Evolutionary conservation across 805 yeast genomes (phyloP), one percentile per base, ranked within the genome.

Genomic region (Starmera pachycereana): DNA sequence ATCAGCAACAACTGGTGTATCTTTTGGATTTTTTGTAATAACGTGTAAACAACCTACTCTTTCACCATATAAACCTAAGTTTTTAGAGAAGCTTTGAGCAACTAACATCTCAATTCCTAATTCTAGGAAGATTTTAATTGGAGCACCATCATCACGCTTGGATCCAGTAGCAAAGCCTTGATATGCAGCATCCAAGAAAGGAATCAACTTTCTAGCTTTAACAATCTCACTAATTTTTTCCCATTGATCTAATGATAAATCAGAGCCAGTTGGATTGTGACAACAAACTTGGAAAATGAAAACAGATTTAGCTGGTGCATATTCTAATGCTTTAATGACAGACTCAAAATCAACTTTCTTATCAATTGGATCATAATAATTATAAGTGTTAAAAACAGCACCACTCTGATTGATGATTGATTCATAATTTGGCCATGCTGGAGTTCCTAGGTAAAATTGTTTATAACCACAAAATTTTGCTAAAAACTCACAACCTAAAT

Each of bases 231-330:
- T 67, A 33, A 84, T 78, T 58, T 71, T 61, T 47, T 73, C 71
- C 90, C 90, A 83, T 57, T 84, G 83, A 48, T 72, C 81, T 28
- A 66, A 60, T 27, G 78, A 73, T 45, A 87, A 83, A 58, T 84
- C 94, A 63, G 82, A 80, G 50, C 94, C 94, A 34, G 94, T 84
- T 43, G 94, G 94, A 68, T 84, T 84, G 66, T 84, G 94, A 53
- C 90, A 87, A 58, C 90, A 83, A 27, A 89, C 88, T 60, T 84
- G 94, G 45, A 84, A 70, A 44, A 84, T 68, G 36, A 47, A 43
- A 9, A 47, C 37, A 6, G 47, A 43, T 9, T 46, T 46, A 6
- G 14, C 12, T 6, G 42, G 29, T 13, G 39, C 39, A 8, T n/a
- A 5, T 27, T 37, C 27, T 13, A 37, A 13, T 7, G 35, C 13